These are phyloP conservation scores for Aspergillus novofumigatus DNA, from an alignment of 2,329 filamentous ascomycete genomes.

Conservation along the genomic window DNA sequence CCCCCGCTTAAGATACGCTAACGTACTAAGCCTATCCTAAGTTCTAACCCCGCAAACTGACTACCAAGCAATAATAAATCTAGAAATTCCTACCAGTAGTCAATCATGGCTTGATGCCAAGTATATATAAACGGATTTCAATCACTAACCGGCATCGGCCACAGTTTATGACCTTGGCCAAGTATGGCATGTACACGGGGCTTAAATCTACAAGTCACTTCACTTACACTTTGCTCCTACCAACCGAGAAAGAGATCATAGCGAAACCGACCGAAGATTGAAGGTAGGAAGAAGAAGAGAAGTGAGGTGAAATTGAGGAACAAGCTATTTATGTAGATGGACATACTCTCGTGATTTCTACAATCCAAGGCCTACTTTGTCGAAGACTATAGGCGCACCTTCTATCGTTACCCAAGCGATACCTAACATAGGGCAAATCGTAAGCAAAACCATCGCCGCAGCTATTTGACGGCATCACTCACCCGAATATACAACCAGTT, in stretches of 20 bases:
- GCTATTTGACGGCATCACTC: slow-evolving; percentile 31
- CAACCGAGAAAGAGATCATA: slow-evolving; percentile 1
- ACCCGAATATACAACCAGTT: slow-evolving; percentile 92
- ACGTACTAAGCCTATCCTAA: too few species aligned
- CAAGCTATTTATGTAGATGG: slow-evolving; percentile 1
- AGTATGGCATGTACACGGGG: background rate
- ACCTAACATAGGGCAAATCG: slow-evolving; percentile 45
- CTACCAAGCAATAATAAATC: background rate
- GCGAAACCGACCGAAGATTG: background rate
- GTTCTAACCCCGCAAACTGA: too few species aligned
- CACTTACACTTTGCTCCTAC: background rate
- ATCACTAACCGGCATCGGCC: background rate
- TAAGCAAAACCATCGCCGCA: slow-evolving; percentile 1
- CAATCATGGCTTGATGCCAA: background rate
- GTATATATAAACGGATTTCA: background rate
- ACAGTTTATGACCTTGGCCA: background rate
- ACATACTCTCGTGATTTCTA: background rate
- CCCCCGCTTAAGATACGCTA: too few species aligned
- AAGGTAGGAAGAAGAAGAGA: background rate
- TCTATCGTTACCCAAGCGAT: slow-evolving; percentile 80
- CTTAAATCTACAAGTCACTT: background rate
- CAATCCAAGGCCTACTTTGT: slow-evolving; percentile 5
- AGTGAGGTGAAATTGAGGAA: background rate
- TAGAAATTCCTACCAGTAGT: background rate
- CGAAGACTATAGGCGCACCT: slow-evolving; percentile 56